Base-by-base conservation (phyloP, 148 eudicot genomes). In the Amaranthus palmeri region DNA sequence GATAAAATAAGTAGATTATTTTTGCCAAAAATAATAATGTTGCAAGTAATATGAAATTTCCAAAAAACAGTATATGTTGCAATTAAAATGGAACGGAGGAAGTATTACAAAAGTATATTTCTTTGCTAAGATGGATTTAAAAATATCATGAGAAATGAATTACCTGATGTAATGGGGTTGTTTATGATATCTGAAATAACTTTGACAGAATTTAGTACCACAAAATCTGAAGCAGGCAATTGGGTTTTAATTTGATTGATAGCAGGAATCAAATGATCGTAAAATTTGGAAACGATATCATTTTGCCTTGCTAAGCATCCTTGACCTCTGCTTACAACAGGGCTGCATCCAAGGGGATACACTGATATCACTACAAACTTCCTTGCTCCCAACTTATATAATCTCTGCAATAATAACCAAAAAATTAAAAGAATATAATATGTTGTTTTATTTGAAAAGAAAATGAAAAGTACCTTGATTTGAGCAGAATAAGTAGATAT, bases 301-400 rank as follows among this genome's bases (percentile, higher is more conserved):
- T 78, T 79, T 45, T 13, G 70, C 9, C 40, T 43, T 2, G 55
- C 51, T 25, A 52, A 18, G 60, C 85, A 82, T 5, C 85, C 77
- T 13, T 50, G 42, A 15, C 69, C 73, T 36, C 5, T 70, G 56
- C 82, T 75, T 10, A 82, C 44, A 45, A 68, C 66, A 1, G 85
- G 85, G 66, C 77, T 75, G 70, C 85, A 82, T 13, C 85, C 85
- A 11, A 82, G 17, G 13, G 85, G 85, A 49, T 78, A 74, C 43
- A 82, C 79, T 3, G 77, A 47, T 44, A 82, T 18, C 59, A 82
- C 4, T 10, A 65, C 4, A 41, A 82, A 79, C 10, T 73, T 79
- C 80, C 85, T 78, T 0, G 80, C 85, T 68, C 82, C 85, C 67
- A 79, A 66, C 18, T 64, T 58, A 53, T 79, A 82, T 51, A 82